Conservation (phyloP, 139 green algal genomes). For the Chlorella sp. region DNA sequence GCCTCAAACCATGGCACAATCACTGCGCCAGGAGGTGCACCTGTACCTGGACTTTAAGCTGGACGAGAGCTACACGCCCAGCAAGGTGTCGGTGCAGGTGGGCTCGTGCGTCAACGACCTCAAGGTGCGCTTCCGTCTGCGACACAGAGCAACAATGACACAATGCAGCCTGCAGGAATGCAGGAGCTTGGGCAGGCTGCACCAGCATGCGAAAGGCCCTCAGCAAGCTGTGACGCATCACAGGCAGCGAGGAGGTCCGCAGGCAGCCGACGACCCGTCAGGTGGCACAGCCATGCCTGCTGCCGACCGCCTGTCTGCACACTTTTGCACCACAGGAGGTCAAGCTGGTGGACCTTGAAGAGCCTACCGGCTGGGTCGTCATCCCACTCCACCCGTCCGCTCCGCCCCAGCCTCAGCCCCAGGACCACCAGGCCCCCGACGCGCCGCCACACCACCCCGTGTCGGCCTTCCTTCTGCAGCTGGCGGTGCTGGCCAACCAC, state of each 20-base stretch:
- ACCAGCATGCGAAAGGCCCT: no score
- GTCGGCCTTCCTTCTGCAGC: constrained; percentile 52
- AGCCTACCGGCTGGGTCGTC: constrained; percentile 83
- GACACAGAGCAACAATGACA: no score
- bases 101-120: constrained; percentile 77
- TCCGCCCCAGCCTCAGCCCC: no score
- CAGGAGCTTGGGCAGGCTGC: no score
- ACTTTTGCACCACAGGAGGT: constrained; percentile 63
- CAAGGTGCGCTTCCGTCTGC: no score
- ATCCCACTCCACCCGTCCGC: no score
- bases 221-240: no score
- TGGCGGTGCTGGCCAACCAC: constrained; percentile 86
- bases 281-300: no score
- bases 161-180: no score
- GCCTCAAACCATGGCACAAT: background rate
- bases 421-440: background rate
- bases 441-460: constrained; percentile 3
- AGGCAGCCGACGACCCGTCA: no score
- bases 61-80: constrained; percentile 97
- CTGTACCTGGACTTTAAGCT: constrained; percentile 88
- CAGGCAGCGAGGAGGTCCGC: no score
- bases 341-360: constrained; percentile 64
- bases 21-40: constrained; percentile 56
- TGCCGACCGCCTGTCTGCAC: no score
- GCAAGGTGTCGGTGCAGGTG: constrained; percentile 71